Percentiles rank a stretch among this genome's conserved stretches.
These are phyloP conservation scores for Sporisorium reilianum DNA, from an alignment of 1,284 basidiomycete species.

Conservation along the genomic window DNA sequence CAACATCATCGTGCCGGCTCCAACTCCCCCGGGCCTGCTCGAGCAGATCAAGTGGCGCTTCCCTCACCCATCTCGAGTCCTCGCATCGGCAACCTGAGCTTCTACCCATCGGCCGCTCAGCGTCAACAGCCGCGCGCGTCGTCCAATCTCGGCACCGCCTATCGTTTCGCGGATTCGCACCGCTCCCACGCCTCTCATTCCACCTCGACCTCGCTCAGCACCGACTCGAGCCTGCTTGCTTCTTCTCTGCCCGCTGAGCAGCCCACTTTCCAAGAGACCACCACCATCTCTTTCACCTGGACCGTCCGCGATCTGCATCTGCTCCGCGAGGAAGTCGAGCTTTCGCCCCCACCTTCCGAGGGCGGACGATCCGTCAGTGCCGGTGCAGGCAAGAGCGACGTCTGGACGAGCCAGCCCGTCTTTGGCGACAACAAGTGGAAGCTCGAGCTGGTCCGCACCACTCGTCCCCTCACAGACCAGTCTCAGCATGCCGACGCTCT, in stretches of 20 bases:
- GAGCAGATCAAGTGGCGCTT: background rate
- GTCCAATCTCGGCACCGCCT: background rate
- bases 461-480: conserved; percentile 14
- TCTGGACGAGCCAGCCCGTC: conserved; percentile 63
- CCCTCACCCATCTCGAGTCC: conserved; percentile 10
- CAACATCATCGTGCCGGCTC: conserved; percentile 4
- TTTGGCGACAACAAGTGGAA: conserved; percentile 68
- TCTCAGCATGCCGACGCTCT: background rate
- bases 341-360: conserved; percentile 45
- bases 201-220: background rate
- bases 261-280: conserved; percentile 57
- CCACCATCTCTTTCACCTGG: conserved; percentile 61
- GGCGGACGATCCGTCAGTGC: conserved; percentile 61
- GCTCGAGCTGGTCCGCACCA: conserved; percentile 61
- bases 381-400: conserved; percentile 59
- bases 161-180: conserved; percentile 2
- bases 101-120: conserved; percentile 10
- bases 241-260: conserved; percentile 16
- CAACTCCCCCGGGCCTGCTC: background rate
- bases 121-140: background rate
- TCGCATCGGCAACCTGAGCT: conserved; percentile 9
- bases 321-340: conserved; percentile 61
- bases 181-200: background rate
- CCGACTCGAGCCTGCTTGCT: conserved; percentile 13
- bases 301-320: conserved; percentile 54